These are phyloP conservation scores for Cutaneotrichosporon cutaneum DNA, from an alignment of 1,284 basidiomycete genomes.

Conservation along the genomic window DNA sequence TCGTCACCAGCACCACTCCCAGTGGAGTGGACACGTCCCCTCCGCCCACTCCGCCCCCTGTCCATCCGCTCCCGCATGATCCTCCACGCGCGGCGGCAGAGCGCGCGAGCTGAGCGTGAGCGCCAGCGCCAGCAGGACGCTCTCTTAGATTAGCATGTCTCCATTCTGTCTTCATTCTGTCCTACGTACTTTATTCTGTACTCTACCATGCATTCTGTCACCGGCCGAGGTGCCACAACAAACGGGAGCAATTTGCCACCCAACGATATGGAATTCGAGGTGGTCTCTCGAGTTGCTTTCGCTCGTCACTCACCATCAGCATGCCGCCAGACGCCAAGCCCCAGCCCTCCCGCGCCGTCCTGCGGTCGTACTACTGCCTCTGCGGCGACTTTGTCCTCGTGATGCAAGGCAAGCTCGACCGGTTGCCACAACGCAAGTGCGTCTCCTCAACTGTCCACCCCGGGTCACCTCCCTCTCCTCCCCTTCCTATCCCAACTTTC, in stretches of 20 bases:
- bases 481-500: not conserved
- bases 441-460: constrained; percentile 18
- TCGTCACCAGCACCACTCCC: not conserved
- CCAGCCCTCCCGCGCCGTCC: constrained; percentile 45
- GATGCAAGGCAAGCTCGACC: constrained; percentile 49
- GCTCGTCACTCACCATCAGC: not conserved
- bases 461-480: too few species aligned
- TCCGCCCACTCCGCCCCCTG: not conserved
- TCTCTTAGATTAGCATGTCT: not conserved
- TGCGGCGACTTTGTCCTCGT: constrained; percentile 54
- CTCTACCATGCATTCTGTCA: not conserved
- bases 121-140: not conserved
- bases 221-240: not conserved
- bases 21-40: not conserved
- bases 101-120: not conserved
- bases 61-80: not conserved
- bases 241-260: constrained; percentile 4
- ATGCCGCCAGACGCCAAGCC: not conserved
- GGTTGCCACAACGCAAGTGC: constrained; percentile 46
- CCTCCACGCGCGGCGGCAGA: not conserved
- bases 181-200: not conserved
- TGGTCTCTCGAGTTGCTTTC: not conserved
- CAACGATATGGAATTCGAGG: not conserved
- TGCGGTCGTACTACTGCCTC: constrained; percentile 54
- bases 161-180: not conserved